Evolutionary conservation across 2,329 filamentous ascomycete species (phyloP).

Genomic region (Erysiphe pulchra): DNA sequence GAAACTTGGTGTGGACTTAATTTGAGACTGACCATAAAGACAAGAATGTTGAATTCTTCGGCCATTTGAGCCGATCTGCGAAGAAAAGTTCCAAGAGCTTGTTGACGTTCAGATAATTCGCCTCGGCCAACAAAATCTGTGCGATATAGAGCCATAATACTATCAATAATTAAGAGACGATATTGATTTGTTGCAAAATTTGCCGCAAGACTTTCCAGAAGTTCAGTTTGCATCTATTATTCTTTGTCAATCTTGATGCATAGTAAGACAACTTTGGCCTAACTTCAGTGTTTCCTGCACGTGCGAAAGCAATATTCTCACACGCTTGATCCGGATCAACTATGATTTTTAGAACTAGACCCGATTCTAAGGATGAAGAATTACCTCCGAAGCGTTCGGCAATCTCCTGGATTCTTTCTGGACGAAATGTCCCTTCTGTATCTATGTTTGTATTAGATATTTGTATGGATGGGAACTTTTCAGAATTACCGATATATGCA

Average conservation of each 20-base stretch:
- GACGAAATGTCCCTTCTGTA: constrained; percentile 39
- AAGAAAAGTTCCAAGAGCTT: constrained; percentile 39
- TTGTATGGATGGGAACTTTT: background rate
- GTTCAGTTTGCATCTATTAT: constrained; percentile 25
- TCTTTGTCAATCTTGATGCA: background rate
- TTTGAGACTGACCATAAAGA: constrained; percentile 24
- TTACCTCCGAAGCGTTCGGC: constrained; percentile 33
- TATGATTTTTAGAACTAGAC: constrained; percentile 5
- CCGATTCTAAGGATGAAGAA: background rate
- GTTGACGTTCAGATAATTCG: constrained; percentile 41
- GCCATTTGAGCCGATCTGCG: constrained; percentile 37
- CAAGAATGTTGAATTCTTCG: constrained; percentile 43
- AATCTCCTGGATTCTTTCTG: constrained; percentile 40
- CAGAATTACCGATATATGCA: constrained; percentile 32
- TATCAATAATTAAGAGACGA: constrained; percentile 40
- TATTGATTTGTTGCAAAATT: constrained; percentile 38
- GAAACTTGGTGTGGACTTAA: background rate
- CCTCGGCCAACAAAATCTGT: constrained; percentile 41
- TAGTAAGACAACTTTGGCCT: background rate
- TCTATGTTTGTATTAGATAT: constrained; percentile 12
- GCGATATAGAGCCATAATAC: constrained; percentile 43
- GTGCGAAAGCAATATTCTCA: constrained; percentile 41
- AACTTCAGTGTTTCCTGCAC: constrained; percentile 36
- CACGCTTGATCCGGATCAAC: constrained; percentile 30
- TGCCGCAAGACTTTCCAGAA: constrained; percentile 32